phyloP scores from a whole-genome alignment of 768 basidiomycete species.

The Suillus americanus region DNA sequence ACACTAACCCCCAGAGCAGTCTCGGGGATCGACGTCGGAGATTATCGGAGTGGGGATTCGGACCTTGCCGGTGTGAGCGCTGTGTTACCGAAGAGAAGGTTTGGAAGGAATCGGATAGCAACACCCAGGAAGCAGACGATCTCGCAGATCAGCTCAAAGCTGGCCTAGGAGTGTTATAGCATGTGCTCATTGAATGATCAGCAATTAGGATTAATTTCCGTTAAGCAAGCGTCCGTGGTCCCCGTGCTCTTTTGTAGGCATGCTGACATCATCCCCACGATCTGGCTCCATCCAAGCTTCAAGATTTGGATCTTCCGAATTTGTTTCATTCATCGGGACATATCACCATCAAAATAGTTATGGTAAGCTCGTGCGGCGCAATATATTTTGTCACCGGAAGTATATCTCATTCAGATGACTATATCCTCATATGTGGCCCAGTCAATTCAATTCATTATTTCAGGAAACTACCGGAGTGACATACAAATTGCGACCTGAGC shows the following conservation, averaged over 20 bases:
- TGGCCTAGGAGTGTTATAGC: slow-evolving; percentile 52
- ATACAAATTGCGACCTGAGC: not conserved
- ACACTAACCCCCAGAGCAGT: slow-evolving; percentile 61
- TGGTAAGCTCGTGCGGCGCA: not conserved
- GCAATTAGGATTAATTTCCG: not conserved
- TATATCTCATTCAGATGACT: not conserved
- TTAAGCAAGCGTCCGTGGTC: not conserved
- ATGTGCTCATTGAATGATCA: not conserved
- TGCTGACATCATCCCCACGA: not conserved
- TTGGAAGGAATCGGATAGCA: slow-evolving; percentile 11
- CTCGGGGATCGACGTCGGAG: slow-evolving; percentile 46
- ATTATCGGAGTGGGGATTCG: slow-evolving; percentile 76
- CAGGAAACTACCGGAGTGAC: not conserved
- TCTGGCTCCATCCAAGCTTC: not conserved
- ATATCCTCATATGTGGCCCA: not conserved
- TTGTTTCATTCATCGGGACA: not conserved
- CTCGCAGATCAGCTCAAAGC: slow-evolving; percentile 63
- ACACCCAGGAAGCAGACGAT: slow-evolving; percentile 37
- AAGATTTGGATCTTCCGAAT: not conserved
- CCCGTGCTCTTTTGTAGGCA: not conserved
- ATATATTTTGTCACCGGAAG: not conserved
- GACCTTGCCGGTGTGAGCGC: slow-evolving; percentile 61
- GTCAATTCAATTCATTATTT: too few species aligned
- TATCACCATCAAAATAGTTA: not conserved
- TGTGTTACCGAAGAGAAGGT: slow-evolving; percentile 61